Base-by-base conservation (phyloP, 1,284 basidiomycete genomes). In the Sparassis latifolia region DNA sequence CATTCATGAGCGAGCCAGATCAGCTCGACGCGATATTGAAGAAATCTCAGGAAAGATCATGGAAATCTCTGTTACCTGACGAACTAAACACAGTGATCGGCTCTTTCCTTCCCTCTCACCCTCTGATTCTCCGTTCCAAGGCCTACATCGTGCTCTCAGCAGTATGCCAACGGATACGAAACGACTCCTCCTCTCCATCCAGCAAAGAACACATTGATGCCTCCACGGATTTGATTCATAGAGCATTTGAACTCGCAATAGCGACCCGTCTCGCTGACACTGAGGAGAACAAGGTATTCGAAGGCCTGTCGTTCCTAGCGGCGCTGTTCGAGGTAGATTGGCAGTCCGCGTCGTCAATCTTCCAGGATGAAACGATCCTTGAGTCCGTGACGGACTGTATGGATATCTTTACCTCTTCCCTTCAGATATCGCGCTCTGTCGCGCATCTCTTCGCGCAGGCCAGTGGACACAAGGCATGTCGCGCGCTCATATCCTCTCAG, bases 261-360 rank as follows among this genome's bases (percentile, higher is more conserved):
- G 52, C 73, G 2, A 65, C 69, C 33, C 71, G 70, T 45, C 68
- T 89, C 9, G 70, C 76, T 39, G 81, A 84, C 46, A 75, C 76
- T 3, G 70, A 74, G 37, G 82, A 86, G 61, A 57, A 62, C 44
- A 69, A 69, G 32, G 65, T 80, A 30, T 65, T 83, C 20, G 68
- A 69, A 10, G 79, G 78, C 4, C 67, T 86, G 38, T 77, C 79
- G 0, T 83, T 89, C 61, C 71, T 91, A 43, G 70, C 76, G 10
- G 86, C 86, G 0, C 68, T 92, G 30, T 88, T 91, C 60, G 86
- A 90, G 63, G 80, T 91, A 37, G 86, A 90, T 58, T 78, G 81
- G 66, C 67, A 75, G 47, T 69, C 80, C 2, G 88, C 83, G 10
- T 72, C 82, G 9, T 60, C 73, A 28, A 78, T 90, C 42, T 81